These are phyloP conservation scores for Eucalyptus cladocalyx DNA, from an alignment of 345 rosid genomes.

Conservation along the genomic window DNA sequence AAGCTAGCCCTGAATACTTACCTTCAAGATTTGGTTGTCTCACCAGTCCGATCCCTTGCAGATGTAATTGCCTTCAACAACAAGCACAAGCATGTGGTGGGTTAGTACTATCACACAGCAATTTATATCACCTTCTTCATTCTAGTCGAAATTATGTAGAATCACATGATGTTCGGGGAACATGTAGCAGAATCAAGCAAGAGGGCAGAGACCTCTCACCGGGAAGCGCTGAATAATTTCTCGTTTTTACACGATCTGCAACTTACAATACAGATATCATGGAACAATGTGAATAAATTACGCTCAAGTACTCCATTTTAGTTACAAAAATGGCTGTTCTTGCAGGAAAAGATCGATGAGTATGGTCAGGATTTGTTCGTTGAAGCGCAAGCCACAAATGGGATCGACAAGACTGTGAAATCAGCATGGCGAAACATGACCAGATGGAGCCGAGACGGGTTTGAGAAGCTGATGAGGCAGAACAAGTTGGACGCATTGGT, in stretches of 20 bases:
- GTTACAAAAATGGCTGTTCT: not conserved
- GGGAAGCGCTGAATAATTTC: not conserved
- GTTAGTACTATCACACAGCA: not conserved
- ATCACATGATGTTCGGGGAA: not conserved
- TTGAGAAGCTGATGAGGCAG: conserved; percentile 40
- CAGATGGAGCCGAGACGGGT: conserved; percentile 22
- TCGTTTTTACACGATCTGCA: not conserved
- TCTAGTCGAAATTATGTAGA: not conserved
- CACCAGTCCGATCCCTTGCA: conserved; percentile 48
- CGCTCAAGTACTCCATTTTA: not conserved
- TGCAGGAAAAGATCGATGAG: conserved; percentile 37
- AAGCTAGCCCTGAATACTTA: conserved; percentile 37
- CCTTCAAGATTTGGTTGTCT: conserved; percentile 20
- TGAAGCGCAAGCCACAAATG: conserved; percentile 30
- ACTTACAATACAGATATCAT: not conserved
- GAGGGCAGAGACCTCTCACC: not conserved
- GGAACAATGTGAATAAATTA: not conserved
- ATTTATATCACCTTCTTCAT: not conserved
- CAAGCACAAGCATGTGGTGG: conserved; percentile 24
- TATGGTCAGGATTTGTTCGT: conserved; percentile 34
- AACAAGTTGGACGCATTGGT: conserved; percentile 48
- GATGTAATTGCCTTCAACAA: conserved; percentile 49
- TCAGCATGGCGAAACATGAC: conserved; percentile 11
- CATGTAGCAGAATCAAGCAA: not conserved
- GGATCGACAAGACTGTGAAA: conserved; percentile 11